Conservation (phyloP, 1,284 basidiomycete genomes). For the Ganoderma resinaceum region DNA sequence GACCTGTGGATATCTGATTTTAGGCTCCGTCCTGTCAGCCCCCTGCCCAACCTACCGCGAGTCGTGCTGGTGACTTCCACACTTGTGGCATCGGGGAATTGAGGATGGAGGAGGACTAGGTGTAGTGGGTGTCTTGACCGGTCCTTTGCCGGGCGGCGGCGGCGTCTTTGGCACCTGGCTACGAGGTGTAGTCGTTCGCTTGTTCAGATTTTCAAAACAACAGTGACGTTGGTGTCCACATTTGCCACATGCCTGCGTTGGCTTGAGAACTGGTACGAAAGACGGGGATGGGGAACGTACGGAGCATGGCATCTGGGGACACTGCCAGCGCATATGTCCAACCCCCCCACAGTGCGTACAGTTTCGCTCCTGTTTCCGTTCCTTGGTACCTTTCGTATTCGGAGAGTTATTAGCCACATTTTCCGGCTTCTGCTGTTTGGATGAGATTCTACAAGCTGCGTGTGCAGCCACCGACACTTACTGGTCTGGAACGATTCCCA, state of each 20-base stretch:
- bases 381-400: neutral
- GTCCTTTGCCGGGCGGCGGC: neutral
- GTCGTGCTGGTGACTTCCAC: conserved; percentile 3
- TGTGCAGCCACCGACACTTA: neutral
- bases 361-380: neutral
- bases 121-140: neutral
- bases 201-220: neutral
- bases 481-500: neutral
- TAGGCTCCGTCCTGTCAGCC: neutral
- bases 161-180: neutral
- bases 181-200: neutral
- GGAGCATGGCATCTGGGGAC: neutral
- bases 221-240: neutral
- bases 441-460: neutral
- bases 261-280: neutral
- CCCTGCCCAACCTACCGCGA: neutral
- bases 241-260: neutral
- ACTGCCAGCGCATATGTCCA: conserved; percentile 8
- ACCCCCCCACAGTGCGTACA: conserved; percentile 5
- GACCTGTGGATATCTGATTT: neutral
- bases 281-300: neutral
- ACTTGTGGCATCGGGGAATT: neutral
- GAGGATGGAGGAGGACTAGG: neutral
- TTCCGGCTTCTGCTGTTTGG: neutral
- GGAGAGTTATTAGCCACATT: neutral